Conservation (phyloP, 148 eudicot genomes). For the Dysphania ambrosioides region DNA sequence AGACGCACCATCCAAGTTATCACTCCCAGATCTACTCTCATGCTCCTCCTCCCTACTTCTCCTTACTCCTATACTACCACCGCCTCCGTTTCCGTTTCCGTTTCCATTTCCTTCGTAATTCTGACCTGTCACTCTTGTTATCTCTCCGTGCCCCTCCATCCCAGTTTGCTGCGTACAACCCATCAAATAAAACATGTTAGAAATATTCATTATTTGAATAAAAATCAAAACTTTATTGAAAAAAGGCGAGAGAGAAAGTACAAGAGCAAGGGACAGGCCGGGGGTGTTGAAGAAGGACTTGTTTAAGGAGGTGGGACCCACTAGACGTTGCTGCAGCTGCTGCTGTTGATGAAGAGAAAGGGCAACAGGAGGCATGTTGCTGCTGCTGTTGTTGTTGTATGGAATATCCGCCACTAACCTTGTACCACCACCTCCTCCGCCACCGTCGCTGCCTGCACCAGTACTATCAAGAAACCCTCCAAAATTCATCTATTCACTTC, state of each 20-base stretch:
- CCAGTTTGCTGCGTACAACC: conserved; percentile 28
- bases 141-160: conserved; percentile 33
- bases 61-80: conserved; percentile 31
- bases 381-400: too few relatives aligned
- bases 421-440: conserved; percentile 38
- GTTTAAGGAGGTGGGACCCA: conserved; percentile 43
- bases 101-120: conserved; percentile 35
- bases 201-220: neutral
- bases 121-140: conserved; percentile 27
- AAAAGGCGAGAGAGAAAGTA: conserved; percentile 16
- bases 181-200: neutral
- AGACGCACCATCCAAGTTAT: conserved; percentile 78
- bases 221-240: neutral
- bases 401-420: conserved; percentile 43
- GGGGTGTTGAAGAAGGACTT: conserved; percentile 81
- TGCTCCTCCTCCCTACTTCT: conserved; percentile 74
- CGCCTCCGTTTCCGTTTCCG: conserved; percentile 31
- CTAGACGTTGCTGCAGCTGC: conserved; percentile 26
- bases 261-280: conserved; percentile 92
- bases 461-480: conserved; percentile 74
- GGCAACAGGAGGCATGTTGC: conserved; percentile 51
- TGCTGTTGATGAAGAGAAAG: conserved; percentile 37
- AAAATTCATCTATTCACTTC: conserved; percentile 94
- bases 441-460: conserved; percentile 28
- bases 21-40: conserved; percentile 98